Evolutionary conservation across 108 stramenopile genomes (phyloP).

Genomic region (Nannochloropsis granulata): DNA sequence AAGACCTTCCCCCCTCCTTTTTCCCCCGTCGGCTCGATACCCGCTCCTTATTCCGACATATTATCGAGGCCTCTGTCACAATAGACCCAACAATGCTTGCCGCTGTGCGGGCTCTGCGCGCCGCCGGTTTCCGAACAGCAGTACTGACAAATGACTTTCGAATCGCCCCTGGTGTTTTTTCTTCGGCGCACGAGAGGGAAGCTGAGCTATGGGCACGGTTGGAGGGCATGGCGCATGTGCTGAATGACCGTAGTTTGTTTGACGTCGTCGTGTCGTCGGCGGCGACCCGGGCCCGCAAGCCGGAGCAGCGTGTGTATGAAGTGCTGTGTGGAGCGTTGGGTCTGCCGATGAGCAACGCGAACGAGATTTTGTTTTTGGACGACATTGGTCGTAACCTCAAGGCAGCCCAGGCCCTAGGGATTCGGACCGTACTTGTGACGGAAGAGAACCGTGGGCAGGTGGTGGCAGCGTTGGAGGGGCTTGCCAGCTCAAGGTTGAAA

Average conservation of each 20-base stretch:
- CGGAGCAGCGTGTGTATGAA: conserved; percentile 7
- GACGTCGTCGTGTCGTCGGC: conserved; percentile 14
- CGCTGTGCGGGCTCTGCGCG: conserved; percentile 1
- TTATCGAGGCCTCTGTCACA: background rate
- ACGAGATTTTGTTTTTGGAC: conserved; percentile 17
- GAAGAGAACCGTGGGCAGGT: background rate
- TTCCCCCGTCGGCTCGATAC: background rate
- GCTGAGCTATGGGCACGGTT: too few species aligned
- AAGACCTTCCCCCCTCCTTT: background rate
- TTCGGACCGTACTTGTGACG: conserved; percentile 7
- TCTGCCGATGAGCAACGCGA: conserved; percentile 1
- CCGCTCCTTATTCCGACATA: conserved; percentile 2
- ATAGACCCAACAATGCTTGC: conserved; percentile 8
- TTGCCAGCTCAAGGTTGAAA: background rate
- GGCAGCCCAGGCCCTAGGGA: conserved; percentile 12
- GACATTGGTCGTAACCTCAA: conserved; percentile 12
- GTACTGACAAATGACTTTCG: conserved; percentile 20
- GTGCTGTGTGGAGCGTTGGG: conserved; percentile 3
- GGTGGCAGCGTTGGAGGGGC: background rate
- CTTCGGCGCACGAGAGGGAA: background rate
- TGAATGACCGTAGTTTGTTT: background rate
- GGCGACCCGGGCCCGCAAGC: conserved; percentile 7
- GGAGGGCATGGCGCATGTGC: background rate
- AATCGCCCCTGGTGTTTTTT: background rate
- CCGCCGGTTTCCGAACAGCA: background rate